phyloP scores from a whole-genome alignment of 78 protist genomes.

The Emiliania huxleyi region DNA sequence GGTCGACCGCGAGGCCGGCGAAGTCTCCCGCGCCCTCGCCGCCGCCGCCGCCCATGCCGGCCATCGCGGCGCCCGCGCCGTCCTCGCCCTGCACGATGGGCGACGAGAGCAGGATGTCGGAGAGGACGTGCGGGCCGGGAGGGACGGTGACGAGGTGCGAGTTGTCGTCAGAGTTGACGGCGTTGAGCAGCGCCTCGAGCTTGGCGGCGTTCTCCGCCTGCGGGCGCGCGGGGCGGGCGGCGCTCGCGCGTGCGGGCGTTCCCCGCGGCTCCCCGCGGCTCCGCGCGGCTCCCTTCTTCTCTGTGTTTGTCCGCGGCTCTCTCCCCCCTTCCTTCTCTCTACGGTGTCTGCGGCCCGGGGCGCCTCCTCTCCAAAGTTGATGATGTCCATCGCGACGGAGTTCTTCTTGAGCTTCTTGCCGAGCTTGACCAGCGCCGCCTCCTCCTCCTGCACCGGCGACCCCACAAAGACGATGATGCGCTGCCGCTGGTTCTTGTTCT shows the following conservation, averaged over 20 bases:
- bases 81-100: slow-evolving; percentile 32
- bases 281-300: too few relatives aligned
- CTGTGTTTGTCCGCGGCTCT: too few relatives aligned
- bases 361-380: slow-evolving; percentile 87
- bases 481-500: slow-evolving; percentile 82
- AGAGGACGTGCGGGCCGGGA: slow-evolving; percentile 80
- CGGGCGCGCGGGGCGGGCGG: too few relatives aligned
- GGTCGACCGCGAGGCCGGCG: slow-evolving; percentile 61
- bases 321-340: too few relatives aligned
- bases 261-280: too few relatives aligned
- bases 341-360: too few relatives aligned
- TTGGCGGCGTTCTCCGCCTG: slow-evolving; percentile 73
- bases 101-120: slow-evolving; percentile 75
- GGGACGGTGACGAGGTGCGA: slow-evolving; percentile 83
- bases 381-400: slow-evolving; percentile 83
- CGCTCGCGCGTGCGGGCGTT: too few relatives aligned
- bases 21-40: slow-evolving; percentile 53
- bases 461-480: slow-evolving; percentile 90
- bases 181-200: slow-evolving; percentile 78
- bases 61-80: not conserved
- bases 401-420: slow-evolving; percentile 88
- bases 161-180: slow-evolving; percentile 85
- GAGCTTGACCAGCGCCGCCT: slow-evolving; percentile 59
- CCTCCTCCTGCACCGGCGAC: slow-evolving; percentile 69
- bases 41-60: not conserved